These are phyloP conservation scores for Rhodotorula sp. DNA, from an alignment of 1,284 basidiomycete genomes.

Conservation along the genomic window DNA sequence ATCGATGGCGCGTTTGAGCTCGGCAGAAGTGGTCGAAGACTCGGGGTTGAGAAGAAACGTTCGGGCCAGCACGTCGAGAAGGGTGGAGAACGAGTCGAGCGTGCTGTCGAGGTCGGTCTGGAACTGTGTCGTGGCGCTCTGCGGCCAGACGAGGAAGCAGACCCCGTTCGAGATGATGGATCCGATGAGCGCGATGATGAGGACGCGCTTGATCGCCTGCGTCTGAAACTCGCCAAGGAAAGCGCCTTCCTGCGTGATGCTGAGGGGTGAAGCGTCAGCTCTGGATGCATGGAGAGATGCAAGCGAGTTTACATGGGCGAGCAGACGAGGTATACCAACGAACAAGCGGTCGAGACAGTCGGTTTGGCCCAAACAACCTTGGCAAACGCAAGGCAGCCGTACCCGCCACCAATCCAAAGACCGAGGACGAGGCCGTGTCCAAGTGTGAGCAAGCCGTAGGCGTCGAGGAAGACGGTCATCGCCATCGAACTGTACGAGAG, in stretches of 20 bases:
- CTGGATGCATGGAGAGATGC: too few species aligned
- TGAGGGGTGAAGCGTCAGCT: too few species aligned
- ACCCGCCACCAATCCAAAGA: slow-evolving; percentile 78
- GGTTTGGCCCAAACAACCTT: slow-evolving; percentile 81
- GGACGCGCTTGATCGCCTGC: slow-evolving; percentile 47
- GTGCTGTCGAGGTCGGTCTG: slow-evolving; percentile 78
- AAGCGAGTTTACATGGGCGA: slow-evolving; percentile 58
- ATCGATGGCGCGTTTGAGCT: slow-evolving; percentile 54
- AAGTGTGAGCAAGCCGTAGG: slow-evolving; percentile 44
- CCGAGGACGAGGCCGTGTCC: slow-evolving; percentile 55
- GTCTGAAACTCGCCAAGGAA: slow-evolving; percentile 53
- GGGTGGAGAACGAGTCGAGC: slow-evolving; percentile 78
- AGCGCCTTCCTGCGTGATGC: slow-evolving; percentile 84
- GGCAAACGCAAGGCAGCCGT: slow-evolving; percentile 77
- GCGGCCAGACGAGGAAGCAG: slow-evolving; percentile 76
- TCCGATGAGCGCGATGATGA: slow-evolving; percentile 71
- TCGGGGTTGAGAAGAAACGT: slow-evolving; percentile 79
- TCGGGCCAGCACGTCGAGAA: slow-evolving; percentile 72
- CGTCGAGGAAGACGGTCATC: slow-evolving; percentile 47
- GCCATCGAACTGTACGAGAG: slow-evolving; percentile 72
- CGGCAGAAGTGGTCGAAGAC: slow-evolving; percentile 60
- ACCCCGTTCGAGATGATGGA: slow-evolving; percentile 74
- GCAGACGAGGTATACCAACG: slow-evolving; percentile 77
- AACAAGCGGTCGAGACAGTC: slow-evolving; percentile 61
- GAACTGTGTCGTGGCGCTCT: slow-evolving; percentile 77